Base-by-base conservation (phyloP, 2,329 filamentous ascomycete genomes). In the Hypoxylon sp. region DNA sequence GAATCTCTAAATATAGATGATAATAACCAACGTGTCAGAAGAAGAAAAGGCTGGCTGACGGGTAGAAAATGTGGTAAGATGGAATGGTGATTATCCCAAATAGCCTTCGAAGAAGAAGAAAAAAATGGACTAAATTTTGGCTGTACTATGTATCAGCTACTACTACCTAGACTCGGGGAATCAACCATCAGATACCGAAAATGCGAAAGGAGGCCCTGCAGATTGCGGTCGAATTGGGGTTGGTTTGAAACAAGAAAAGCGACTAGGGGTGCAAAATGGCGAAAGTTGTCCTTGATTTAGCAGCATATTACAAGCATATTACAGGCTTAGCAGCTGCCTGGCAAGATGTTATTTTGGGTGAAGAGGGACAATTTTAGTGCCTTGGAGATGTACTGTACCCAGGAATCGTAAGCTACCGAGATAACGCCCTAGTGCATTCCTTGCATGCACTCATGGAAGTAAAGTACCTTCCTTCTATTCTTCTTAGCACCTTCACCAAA, bases 161-260 rank as follows among this genome's bases (percentile, higher is more conserved):
- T 6, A 47, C 35, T 41, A 27, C 42, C 34, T 38, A 31, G 40
- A 38, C 49, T 46, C 27, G 45, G 37, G 42, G 42, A 17, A 37
- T 51, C 29, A 40, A n/a, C 49, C 47, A 51, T 52, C 51, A 49
- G 51, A 51, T 54, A 47, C 45, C 32, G 30, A 55, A 47, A 52
- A 55, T 48, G 51, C 47, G 44, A 57, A 57, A 57, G 51, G 55
- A 58, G 55, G 51, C 51, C 55, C 35, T 58, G 55, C 51, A 58
- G 55, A 58, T 58, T 58, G 43, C 43, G 32, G 40, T 55, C 55
- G 23, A 36, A 55, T 58, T 55, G 51, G 51, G 55, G 42, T 55
- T 58, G 55, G 55, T 21, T 38, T 58, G 55, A 58, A 58, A 58
- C 55, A 58, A 31, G 32, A 19, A n/a, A n/a, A n/a, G n/a, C n/a